Evolutionary conservation across 2,329 filamentous ascomycete genomes (phyloP).

Genomic region (Exophiala aquamarina): DNA sequence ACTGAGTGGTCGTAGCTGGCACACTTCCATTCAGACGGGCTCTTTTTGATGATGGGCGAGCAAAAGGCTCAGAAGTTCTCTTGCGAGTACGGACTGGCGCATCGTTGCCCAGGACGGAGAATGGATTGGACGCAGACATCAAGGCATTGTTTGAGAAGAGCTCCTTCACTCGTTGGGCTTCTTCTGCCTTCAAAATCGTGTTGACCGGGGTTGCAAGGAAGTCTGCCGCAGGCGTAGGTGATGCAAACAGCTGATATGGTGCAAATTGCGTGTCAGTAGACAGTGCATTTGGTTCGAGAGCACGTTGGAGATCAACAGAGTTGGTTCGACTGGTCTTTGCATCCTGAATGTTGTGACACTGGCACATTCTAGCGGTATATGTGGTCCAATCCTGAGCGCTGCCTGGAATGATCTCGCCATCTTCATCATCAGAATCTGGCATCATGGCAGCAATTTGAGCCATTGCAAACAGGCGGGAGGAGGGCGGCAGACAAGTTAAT

Average conservation of each 20-base stretch:
- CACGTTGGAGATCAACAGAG: conserved; percentile 17
- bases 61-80: too few relatives aligned
- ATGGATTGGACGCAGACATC: too few relatives aligned
- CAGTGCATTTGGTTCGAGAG: conserved; percentile 19
- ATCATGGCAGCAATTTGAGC: conserved; percentile 20
- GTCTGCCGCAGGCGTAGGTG: conserved; percentile 9
- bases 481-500: conserved; percentile 17
- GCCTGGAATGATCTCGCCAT: conserved; percentile 15
- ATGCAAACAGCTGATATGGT: conserved; percentile 5
- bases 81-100: too few relatives aligned
- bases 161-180: conserved; percentile 14
- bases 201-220: conserved; percentile 22
- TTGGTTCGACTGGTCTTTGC: conserved; percentile 6
- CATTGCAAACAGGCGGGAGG: conserved; percentile 20
- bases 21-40: too few relatives aligned
- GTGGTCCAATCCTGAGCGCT: conserved; percentile 16
- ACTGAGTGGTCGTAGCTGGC: too few relatives aligned
- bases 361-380: conserved; percentile 12
- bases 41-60: too few relatives aligned
- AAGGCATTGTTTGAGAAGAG: conserved; percentile 3
- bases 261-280: conserved; percentile 7
- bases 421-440: conserved; percentile 16
- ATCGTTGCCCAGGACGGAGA: too few relatives aligned
- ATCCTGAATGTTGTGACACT: conserved; percentile 9
- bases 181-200: conserved; percentile 18